phyloP scores from a whole-genome alignment of 2,329 filamentous ascomycete species.

The Raffaelea arxii region DNA sequence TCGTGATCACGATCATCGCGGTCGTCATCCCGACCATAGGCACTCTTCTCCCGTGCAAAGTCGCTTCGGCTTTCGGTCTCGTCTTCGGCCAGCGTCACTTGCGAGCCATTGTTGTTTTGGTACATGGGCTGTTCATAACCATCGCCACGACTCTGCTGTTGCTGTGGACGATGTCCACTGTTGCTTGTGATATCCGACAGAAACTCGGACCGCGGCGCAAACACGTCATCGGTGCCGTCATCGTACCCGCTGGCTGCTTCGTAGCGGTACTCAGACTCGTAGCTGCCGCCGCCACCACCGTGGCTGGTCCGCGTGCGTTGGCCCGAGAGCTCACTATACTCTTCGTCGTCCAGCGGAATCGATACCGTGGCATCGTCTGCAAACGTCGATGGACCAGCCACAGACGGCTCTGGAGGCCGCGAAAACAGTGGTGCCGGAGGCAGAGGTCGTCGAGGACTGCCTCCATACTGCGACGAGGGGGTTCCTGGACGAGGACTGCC shows the following conservation, averaged over 20 bases:
- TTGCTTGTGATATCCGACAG: constrained; percentile 34
- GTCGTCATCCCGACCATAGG: neutral
- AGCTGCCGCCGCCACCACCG: neutral
- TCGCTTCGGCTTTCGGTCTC: neutral
- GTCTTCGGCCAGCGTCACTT: constrained; percentile 35
- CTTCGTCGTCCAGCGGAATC: constrained; percentile 48
- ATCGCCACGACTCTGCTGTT: too few relatives aligned
- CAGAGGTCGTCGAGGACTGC: constrained; percentile 75
- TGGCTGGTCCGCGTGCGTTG: constrained; percentile 2
- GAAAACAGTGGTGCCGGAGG: constrained; percentile 83
- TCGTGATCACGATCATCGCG: neutral
- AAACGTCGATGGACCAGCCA: constrained; percentile 38
- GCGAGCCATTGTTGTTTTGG: constrained; percentile 32
- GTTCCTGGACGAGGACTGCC: constrained; percentile 86
- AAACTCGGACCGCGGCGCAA: constrained; percentile 41
- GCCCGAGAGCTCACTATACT: constrained; percentile 63
- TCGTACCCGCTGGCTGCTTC: constrained; percentile 9
- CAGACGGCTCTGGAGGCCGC: constrained; percentile 19
- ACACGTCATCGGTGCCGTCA: constrained; percentile 60
- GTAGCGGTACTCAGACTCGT: constrained; percentile 9
- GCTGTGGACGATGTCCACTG: constrained; percentile 2
- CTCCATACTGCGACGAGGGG: constrained; percentile 78
- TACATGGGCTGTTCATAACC: constrained; percentile 24
- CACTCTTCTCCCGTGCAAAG: neutral
- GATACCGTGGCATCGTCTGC: constrained; percentile 61